Percentiles rank a stretch among this genome's conserved stretches.
Conservation (phyloP, 1,139 yeast genomes). For the Blastobotrys illinoisensis region DNA sequence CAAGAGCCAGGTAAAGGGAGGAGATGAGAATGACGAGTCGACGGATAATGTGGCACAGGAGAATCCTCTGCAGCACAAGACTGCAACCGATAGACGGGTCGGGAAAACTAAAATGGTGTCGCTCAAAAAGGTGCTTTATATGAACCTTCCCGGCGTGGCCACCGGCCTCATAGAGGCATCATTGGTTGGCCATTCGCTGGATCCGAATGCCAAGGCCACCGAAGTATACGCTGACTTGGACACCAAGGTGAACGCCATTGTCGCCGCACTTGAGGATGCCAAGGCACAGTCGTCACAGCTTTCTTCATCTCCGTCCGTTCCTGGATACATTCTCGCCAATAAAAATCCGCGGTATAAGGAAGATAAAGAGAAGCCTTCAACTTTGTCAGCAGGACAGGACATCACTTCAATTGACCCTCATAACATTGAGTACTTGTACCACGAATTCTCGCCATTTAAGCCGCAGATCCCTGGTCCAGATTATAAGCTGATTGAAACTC, state of each 20-base stretch:
- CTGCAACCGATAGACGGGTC: slow-evolving; percentile 10
- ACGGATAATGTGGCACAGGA: slow-evolving; percentile 13
- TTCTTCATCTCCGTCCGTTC: slow-evolving; percentile 31
- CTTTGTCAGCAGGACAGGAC: slow-evolving; percentile 17
- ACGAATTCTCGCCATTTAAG: slow-evolving; percentile 80
- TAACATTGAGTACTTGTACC: slow-evolving; percentile 49
- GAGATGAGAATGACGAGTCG: slow-evolving; percentile 44
- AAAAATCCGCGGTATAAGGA: slow-evolving; percentile 47
- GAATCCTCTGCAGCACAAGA: slow-evolving; percentile 11
- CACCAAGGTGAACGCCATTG: slow-evolving; percentile 28
- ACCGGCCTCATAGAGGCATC: slow-evolving; percentile 67
- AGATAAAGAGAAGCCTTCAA: slow-evolving; percentile 29
- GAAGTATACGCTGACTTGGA: slow-evolving; percentile 22
- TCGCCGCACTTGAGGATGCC: slow-evolving; percentile 46
- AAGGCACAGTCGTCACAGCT: slow-evolving; percentile 36
- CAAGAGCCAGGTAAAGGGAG: slow-evolving; percentile 21
- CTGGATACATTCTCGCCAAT: slow-evolving; percentile 66
- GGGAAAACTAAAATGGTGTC: slow-evolving; percentile 30
- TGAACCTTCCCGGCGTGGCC: slow-evolving; percentile 67
- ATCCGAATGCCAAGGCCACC: slow-evolving; percentile 35
- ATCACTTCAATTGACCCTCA: slow-evolving; percentile 28
- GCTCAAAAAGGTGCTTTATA: slow-evolving; percentile 63
- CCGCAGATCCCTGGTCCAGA: slow-evolving; percentile 39
- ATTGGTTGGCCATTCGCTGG: slow-evolving; percentile 44
- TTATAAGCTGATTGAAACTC: slow-evolving; percentile 16